phyloP scores from a whole-genome alignment of 2,329 filamentous ascomycete genomes.

The Trichoderma arundinaceum region DNA sequence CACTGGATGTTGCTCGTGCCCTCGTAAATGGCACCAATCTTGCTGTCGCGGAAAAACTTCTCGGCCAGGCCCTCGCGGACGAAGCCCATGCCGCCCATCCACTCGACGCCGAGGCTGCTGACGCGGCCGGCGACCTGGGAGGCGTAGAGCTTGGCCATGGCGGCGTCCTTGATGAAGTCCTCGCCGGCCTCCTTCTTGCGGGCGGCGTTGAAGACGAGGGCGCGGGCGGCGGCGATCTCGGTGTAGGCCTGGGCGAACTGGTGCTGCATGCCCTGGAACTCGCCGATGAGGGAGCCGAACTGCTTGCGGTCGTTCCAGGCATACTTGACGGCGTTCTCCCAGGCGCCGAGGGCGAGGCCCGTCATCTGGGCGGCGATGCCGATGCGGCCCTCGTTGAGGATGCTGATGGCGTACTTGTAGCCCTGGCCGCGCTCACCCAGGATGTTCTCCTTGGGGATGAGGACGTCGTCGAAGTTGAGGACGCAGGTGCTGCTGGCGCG shows the following conservation, averaged over 20 bases:
- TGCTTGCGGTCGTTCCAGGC: constrained; percentile 99
- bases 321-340: constrained; percentile 90
- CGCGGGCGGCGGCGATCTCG: constrained; percentile 89
- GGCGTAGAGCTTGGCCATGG: constrained; percentile 96
- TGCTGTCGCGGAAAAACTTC: constrained; percentile 97
- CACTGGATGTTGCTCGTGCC: constrained; percentile 81
- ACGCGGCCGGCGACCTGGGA: constrained; percentile 92
- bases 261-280: constrained; percentile 99
- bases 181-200: constrained; percentile 98
- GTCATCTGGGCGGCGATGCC: constrained; percentile 99
- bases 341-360: constrained; percentile 89
- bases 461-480: constrained; percentile 95
- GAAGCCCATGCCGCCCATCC: constrained; percentile 99
- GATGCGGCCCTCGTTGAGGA: constrained; percentile 96
- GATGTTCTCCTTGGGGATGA: constrained; percentile 85
- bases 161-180: constrained; percentile 92
- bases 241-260: constrained; percentile 96
- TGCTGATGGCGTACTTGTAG: constrained; percentile 95
- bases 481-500: constrained; percentile 95
- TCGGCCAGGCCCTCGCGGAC: constrained; percentile 94
- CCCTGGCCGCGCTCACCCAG: constrained; percentile 88
- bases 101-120: constrained; percentile 86
- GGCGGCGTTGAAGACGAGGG: constrained; percentile 92
- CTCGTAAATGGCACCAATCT: constrained; percentile 98
- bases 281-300: constrained; percentile 89